phyloP scores from a whole-genome alignment of 495 filamentous ascomycete genomes.

The Parachaetomium inaequale region DNA sequence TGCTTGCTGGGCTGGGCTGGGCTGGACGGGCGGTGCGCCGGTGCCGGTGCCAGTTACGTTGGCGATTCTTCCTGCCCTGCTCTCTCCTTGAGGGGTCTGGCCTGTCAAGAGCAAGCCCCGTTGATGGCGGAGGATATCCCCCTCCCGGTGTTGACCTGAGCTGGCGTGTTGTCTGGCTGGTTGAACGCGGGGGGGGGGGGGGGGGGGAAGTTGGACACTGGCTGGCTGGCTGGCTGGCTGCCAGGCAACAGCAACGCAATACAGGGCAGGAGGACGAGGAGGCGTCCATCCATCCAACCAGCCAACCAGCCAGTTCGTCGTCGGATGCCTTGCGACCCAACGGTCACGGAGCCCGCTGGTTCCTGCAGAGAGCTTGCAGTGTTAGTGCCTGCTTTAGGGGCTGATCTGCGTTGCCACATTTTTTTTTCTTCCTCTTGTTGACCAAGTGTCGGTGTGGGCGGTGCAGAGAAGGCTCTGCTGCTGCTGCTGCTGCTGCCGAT shows the following conservation, averaged over 20 bases:
- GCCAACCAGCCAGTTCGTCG: too few species aligned
- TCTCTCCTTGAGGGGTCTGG: not conserved
- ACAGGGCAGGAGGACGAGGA: not conserved
- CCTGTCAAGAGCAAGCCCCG: too few species aligned
- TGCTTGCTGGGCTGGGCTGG: not conserved
- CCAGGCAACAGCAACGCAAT: not conserved
- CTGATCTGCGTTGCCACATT: not conserved
- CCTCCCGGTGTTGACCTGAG: not conserved
- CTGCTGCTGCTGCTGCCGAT: not conserved
- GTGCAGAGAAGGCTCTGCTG: not conserved
- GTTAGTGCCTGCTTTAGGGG: not conserved
- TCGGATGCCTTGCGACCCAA: constrained; percentile 10
- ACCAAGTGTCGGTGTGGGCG: constrained; percentile 1
- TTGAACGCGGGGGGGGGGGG: not conserved
- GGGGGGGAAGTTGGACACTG: not conserved
- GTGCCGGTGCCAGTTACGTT: not conserved
- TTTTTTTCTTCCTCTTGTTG: not conserved
- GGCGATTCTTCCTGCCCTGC: not conserved
- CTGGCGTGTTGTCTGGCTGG: not conserved
- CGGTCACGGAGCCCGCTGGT: not conserved
- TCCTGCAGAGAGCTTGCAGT: constrained; percentile 7
- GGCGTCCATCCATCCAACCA: not conserved
- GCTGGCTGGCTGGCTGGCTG: not conserved
- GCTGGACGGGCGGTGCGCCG: too few species aligned
- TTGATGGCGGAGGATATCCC: too few species aligned